phyloP scores from a whole-genome alignment of 257 asterid species.

The Przewalskia tangutica region DNA sequence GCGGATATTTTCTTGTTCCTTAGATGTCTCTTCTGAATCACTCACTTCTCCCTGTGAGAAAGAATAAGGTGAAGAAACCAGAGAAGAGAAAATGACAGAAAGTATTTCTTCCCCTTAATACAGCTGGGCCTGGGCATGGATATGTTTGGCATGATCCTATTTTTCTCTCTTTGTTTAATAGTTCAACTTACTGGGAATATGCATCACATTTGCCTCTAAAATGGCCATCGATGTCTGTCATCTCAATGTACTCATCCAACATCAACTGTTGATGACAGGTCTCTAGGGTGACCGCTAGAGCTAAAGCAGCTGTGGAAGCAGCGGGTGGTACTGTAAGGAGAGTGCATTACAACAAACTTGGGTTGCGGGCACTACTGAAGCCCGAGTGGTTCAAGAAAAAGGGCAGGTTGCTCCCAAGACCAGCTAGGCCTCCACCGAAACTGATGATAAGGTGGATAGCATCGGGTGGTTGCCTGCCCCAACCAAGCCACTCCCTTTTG shows the following conservation, averaged over 20 bases:
- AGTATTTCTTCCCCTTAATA: not conserved
- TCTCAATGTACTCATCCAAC: not conserved
- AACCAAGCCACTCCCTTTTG: slow-evolving; percentile 70
- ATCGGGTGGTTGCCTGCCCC: slow-evolving; percentile 93
- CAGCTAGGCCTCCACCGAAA: slow-evolving; percentile 95
- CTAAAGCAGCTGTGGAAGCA: slow-evolving; percentile 90
- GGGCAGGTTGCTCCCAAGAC: slow-evolving; percentile 79
- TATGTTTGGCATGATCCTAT: not conserved
- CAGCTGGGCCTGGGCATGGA: not conserved
- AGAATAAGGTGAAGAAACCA: not conserved
- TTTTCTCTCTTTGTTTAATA: not conserved
- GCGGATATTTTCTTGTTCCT: not conserved
- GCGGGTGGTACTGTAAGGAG: slow-evolving; percentile 86
- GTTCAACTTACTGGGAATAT: not conserved
- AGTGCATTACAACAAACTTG: slow-evolving; percentile 82
- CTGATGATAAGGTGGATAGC: slow-evolving; percentile 77
- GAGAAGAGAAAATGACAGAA: not conserved
- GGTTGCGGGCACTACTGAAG: slow-evolving; percentile 69
- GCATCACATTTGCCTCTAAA: not conserved
- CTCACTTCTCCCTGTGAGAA: no score
- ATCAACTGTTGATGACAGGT: slow-evolving; percentile 32
- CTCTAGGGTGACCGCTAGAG: slow-evolving; percentile 86
- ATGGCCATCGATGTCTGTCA: not conserved
- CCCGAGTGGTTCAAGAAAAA: slow-evolving; percentile 97
- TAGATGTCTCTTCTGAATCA: not conserved